A percentile compares a stretch with the other conserved stretches of the same genome.
Evolutionary conservation across 2,329 filamentous ascomycete genomes (phyloP).

Genomic region (Chalaropsis thielavioides): DNA sequence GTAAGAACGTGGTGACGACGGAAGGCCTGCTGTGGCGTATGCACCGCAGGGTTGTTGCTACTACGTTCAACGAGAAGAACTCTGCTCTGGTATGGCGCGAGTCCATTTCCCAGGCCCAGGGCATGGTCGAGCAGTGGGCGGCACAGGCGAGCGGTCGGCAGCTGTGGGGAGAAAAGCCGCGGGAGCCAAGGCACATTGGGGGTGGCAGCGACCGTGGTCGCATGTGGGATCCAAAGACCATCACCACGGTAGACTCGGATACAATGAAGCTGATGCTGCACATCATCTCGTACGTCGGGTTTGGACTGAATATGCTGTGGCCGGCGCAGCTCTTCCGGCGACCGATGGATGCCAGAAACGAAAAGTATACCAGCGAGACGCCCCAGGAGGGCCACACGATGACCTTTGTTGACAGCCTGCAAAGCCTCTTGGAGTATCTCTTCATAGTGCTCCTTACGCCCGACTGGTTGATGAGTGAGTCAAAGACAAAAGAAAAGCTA

Average conservation of each 20-base stretch:
- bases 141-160: constrained; percentile 21
- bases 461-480: constrained; percentile 38
- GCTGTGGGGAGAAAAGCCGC: constrained; percentile 4
- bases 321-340: constrained; percentile 42
- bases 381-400: constrained; percentile 42
- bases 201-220: constrained; percentile 10
- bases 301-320: constrained; percentile 48
- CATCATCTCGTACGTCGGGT: constrained; percentile 53
- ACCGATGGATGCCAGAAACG: constrained; percentile 31
- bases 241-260: constrained; percentile 45
- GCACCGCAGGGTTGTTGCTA: constrained; percentile 57
- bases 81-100: constrained; percentile 52
- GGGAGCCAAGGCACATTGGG: constrained; percentile 19
- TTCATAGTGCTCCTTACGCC: constrained; percentile 47
- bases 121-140: constrained; percentile 46
- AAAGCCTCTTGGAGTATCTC: constrained; percentile 47
- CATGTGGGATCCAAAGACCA: constrained; percentile 23
- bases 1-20: constrained; percentile 55
- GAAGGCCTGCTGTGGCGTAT: constrained; percentile 56
- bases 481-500: neutral
- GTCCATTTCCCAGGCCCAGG: constrained; percentile 45
- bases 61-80: constrained; percentile 65
- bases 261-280: constrained; percentile 48
- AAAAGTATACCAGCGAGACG: constrained; percentile 34
- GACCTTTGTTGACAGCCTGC: constrained; percentile 51